Evolutionary conservation across 2,329 filamentous ascomycete species (phyloP).

Genomic region (Plectosphaerella cucumerina): DNA sequence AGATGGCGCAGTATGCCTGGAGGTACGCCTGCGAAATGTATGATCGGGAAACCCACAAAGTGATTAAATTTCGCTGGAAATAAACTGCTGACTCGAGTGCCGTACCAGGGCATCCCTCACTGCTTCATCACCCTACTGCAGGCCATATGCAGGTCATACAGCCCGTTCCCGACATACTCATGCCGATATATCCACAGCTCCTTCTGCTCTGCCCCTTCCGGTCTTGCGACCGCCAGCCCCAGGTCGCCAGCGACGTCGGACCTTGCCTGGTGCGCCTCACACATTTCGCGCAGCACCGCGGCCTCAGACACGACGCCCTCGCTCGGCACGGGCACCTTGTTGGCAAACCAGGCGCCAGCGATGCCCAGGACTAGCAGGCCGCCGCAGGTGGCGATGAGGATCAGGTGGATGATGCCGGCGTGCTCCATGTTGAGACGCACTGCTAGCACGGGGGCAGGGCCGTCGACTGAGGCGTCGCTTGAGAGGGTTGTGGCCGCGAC

Average conservation of each 20-base stretch:
- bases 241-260: background rate
- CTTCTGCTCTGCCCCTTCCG: too few relatives aligned
- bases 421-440: conserved; percentile 24
- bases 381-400: conserved; percentile 25
- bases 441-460: conserved; percentile 24
- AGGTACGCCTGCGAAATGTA: too few relatives aligned
- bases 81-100: too few relatives aligned
- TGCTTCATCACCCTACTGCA: too few relatives aligned
- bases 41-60: too few relatives aligned
- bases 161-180: background rate
- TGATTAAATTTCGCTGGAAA: too few relatives aligned
- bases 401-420: conserved; percentile 24
- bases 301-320: conserved; percentile 7
- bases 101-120: too few relatives aligned
- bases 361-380: conserved; percentile 23
- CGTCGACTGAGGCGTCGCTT: conserved; percentile 16
- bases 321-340: conserved; percentile 18
- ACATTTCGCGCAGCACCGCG: conserved; percentile 9
- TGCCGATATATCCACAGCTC: conserved; percentile 10
- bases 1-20: too few relatives aligned
- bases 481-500: conserved; percentile 23
- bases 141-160: conserved; percentile 13
- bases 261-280: conserved; percentile 1
- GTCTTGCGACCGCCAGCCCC: background rate
- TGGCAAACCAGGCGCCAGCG: conserved; percentile 17